Conservation (phyloP, 129 eudicot genomes). For the Lactuca sativa region DNA sequence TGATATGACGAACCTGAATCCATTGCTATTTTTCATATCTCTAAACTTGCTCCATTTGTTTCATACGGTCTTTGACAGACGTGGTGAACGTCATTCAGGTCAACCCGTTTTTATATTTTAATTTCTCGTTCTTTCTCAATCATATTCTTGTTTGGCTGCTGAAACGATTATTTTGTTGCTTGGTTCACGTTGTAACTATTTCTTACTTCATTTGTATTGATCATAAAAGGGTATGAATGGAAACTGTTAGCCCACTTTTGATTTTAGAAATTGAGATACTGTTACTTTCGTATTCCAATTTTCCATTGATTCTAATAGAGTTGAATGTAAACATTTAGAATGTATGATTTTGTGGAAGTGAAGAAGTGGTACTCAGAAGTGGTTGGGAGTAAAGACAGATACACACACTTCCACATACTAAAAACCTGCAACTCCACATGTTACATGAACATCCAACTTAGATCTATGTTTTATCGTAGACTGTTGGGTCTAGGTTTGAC, state of each 20-base stretch:
- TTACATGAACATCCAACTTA: no score
- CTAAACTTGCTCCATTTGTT: conserved; percentile 44
- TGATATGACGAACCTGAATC: conserved; percentile 24
- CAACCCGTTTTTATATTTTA: conserved; percentile 13
- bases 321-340: no score
- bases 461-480: no score
- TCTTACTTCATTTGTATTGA: not conserved
- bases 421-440: no score
- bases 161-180: no score
- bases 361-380: no score
- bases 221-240: not conserved
- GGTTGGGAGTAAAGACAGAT: no score
- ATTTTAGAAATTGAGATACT: not conserved
- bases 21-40: conserved; percentile 43
- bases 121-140: conserved; percentile 3
- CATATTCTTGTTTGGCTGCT: conserved; percentile 9
- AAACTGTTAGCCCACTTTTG: not conserved
- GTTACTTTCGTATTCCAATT: not conserved
- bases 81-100: conserved; percentile 53
- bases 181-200: not conserved
- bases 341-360: no score
- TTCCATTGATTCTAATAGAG: not conserved
- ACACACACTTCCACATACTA: no score
- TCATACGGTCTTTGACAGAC: conserved; percentile 47
- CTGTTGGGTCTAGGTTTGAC: no score